These are phyloP conservation scores for Lagenidium giganteum DNA, from an alignment of 352 stramenopile genomes.

Conservation along the genomic window DNA sequence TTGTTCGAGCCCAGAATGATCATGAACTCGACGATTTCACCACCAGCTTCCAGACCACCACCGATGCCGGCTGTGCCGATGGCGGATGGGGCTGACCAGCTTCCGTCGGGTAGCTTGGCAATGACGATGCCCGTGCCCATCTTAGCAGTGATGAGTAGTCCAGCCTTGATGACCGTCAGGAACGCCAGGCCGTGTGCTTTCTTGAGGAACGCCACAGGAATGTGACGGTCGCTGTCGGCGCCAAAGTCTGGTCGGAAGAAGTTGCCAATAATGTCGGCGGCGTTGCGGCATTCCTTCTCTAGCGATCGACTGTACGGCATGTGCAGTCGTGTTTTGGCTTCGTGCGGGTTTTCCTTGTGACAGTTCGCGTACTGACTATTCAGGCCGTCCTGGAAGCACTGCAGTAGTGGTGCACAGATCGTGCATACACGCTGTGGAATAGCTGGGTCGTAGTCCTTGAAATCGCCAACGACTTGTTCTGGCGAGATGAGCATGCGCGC, in stretches of 20 bases:
- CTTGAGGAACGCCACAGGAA: conserved; percentile 78
- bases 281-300: conserved; percentile 71
- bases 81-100: conserved; percentile 90
- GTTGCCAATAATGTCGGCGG: conserved; percentile 74
- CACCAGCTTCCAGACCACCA: conserved; percentile 82
- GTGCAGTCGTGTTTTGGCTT: conserved; percentile 66
- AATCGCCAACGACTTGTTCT: conserved; percentile 42
- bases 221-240: conserved; percentile 67
- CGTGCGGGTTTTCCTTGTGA: conserved; percentile 79
- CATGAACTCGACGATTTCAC: conserved; percentile 92
- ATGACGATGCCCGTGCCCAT: conserved; percentile 88
- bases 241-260: conserved; percentile 71
- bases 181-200: conserved; percentile 79
- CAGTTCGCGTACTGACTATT: conserved; percentile 74
- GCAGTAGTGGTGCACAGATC: conserved; percentile 70
- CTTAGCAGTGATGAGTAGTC: conserved; percentile 79
- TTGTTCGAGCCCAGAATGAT: conserved; percentile 92
- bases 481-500: conserved; percentile 74
- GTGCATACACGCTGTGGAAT: conserved; percentile 78
- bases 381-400: conserved; percentile 65
- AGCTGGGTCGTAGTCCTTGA: conserved; percentile 67
- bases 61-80: conserved; percentile 91
- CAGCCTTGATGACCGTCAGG: conserved; percentile 82
- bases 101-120: conserved; percentile 73
- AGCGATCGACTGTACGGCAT: conserved; percentile 69